Conservation (phyloP, 805 yeast species). For the Ogataea angusta region DNA sequence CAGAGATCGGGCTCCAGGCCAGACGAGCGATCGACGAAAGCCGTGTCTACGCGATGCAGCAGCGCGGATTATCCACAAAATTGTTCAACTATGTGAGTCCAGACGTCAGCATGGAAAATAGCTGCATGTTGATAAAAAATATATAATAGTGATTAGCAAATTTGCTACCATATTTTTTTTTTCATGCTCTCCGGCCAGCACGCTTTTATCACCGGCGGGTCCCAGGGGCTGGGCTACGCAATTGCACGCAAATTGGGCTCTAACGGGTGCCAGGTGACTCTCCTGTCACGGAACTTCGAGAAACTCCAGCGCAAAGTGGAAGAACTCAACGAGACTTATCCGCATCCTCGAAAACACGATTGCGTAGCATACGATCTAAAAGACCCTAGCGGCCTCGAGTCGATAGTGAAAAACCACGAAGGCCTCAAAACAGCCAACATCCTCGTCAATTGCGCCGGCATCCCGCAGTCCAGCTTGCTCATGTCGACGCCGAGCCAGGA, state of each 20-base stretch:
- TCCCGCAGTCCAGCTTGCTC: slow-evolving; percentile 54
- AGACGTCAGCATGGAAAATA: slow-evolving; percentile 66
- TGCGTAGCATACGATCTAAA: slow-evolving; percentile 36
- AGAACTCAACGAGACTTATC: slow-evolving; percentile 17
- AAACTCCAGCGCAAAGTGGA: slow-evolving; percentile 31
- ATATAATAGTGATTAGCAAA: background rate
- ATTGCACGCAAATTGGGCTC: slow-evolving; percentile 50
- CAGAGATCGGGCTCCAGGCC: slow-evolving; percentile 60
- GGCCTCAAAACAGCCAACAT: slow-evolving; percentile 36
- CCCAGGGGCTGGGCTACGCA: slow-evolving; percentile 61
- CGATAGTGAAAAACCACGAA: slow-evolving; percentile 5
- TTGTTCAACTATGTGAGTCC: slow-evolving; percentile 57
- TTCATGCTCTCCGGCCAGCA: slow-evolving; percentile 20
- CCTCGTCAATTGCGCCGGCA: slow-evolving; percentile 65
- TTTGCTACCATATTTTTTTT: background rate
- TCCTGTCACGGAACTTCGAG: slow-evolving; percentile 46
- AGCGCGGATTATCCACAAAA: slow-evolving; percentile 40
- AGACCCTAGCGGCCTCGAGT: slow-evolving; percentile 13
- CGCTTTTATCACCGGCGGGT: slow-evolving; percentile 66
- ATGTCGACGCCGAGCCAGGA: slow-evolving; percentile 38
- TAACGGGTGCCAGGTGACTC: slow-evolving; percentile 49
- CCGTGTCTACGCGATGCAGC: slow-evolving; percentile 48
- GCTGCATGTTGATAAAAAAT: slow-evolving; percentile 25
- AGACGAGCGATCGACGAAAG: slow-evolving; percentile 75
- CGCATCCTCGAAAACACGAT: slow-evolving; percentile 27